Evolutionary conservation across 345 rosid genomes (phyloP).

Genomic region (Ceriops decandra): DNA sequence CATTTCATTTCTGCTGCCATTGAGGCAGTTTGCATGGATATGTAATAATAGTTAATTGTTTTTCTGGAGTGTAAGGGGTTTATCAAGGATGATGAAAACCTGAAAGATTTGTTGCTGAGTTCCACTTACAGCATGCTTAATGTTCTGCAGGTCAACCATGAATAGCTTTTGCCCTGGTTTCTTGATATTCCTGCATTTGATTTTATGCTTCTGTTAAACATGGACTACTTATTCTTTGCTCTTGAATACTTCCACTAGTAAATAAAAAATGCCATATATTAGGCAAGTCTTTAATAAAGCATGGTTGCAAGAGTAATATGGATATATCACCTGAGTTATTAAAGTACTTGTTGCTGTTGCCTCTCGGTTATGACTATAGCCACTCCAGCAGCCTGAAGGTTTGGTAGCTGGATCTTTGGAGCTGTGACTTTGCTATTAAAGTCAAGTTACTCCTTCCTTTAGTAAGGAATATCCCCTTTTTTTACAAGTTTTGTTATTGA

Average conservation of each 20-base stretch:
- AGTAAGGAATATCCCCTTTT: background rate
- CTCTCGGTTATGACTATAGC: constrained; percentile 46
- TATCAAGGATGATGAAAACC: constrained; percentile 13
- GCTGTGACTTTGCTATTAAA: constrained; percentile 17
- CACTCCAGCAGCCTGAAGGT: constrained; percentile 81
- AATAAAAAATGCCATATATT: constrained; percentile 64
- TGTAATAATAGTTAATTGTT: constrained; percentile 45
- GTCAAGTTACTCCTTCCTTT: constrained; percentile 24
- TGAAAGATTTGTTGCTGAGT: constrained; percentile 13
- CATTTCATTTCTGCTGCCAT: constrained; percentile 70
- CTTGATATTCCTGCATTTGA: background rate
- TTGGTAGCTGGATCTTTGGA: constrained; percentile 79
- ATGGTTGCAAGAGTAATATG: constrained; percentile 19
- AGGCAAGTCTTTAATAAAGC: constrained; percentile 69
- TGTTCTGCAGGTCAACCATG: constrained; percentile 51
- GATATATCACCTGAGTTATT: background rate
- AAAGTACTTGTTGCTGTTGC: constrained; percentile 23
- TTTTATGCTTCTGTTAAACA: background rate
- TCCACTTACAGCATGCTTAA: constrained; percentile 12
- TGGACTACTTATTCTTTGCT: background rate
- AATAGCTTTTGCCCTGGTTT: background rate
- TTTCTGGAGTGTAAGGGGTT: constrained; percentile 9
- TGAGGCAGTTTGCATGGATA: constrained; percentile 57
- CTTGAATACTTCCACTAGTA: constrained; percentile 38
- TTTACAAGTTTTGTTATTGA: constrained; percentile 4